Evolutionary conservation across 345 rosid genomes (phyloP), one percentile per base, ranked within the genome.

Genomic region (Clarkia xantiana): DNA sequence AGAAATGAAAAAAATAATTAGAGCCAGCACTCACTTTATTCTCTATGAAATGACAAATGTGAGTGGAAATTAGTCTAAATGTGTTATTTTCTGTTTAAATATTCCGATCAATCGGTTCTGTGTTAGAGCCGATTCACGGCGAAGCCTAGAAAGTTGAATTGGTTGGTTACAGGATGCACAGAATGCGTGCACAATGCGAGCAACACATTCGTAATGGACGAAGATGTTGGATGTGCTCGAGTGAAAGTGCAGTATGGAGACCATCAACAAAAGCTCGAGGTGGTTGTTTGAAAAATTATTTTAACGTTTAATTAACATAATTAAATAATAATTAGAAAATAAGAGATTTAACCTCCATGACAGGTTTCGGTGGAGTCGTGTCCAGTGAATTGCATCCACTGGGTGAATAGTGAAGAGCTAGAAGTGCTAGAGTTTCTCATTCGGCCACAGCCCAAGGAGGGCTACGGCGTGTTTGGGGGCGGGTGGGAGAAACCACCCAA

Each of bases 351-450:
- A 11, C 47, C 3, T 4, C 12, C 20, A 25, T 44, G 59, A 11
- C 68, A 73, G 82, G 76, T 78, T 14, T 62, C 80, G 0, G 74
- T 76, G 25, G 82, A 78, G 17, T 78, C 82, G 0, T 78, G 85
- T 61, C 90, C 85, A 0, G 78, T 78, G 63, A 76, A 78, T 66
- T 78, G 82, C 67, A 81, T 76, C 42, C 57, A 73, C 47, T 66
- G 78, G 89, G 82, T 78, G 55, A 71, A 67, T 6, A 67, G 49
- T 20, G 75, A 75, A 57, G 84, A 81, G 39, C 16, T 78, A 43
- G 59, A 49, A n/a, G 63, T 76, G 61, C 80, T 76, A 6, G 84
- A 81, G 61, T 73, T 69, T 51, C 49, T 81, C 44, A 51, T 42
- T 10, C 80, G 56, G 40, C 82, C 89, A 34, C 73, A 66, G 58